Base-by-base conservation (phyloP, 352 stramenopile genomes). In the Phytopythium mirpurense region DNA sequence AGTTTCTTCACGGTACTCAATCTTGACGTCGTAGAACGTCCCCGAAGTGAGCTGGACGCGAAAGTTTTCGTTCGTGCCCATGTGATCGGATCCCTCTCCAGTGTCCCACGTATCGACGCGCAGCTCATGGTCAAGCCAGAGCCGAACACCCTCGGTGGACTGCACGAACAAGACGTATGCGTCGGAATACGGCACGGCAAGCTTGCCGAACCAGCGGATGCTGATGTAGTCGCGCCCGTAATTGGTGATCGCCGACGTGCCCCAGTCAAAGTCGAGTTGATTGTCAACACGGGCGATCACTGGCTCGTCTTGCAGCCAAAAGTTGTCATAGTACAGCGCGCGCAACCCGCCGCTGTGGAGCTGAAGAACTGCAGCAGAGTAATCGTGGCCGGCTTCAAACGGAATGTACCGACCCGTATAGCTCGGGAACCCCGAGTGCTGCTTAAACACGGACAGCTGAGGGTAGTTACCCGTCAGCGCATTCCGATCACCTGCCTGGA, bases 201-300 rank as follows among this genome's bases (percentile, higher is more conserved):
- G 65, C 66, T 99, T 99, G 50, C 96, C 96, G 54, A 84, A 91
- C 92, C 92, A 98, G 0, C 93, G 78, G 38, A 96, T 85, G 50
- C 91, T 98, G 15, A 98, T 90, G 60, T 98, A 98, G 56, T 99
- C 95, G 21, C 90, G 73, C 6, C 90, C 91, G 56, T 95, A 98
- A 27, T 83, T 74, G 4, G 95, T 98, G 49, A 99, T 92, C 26
- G 87, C 56, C 18, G 77, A 74, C n/a, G 83, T 84, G 12, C 93
- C 94, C 86, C 88, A 97, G 62, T 95, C 70, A 52, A 97, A 97
- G 16, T 85, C 61, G 26, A 98, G 66, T 27, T 71, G 72, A 14
- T 82, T 46, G 55, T 98, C 95, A 3, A 98, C 71, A 38, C 86
- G 67, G 16, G 83, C 65, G 23, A 98, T 74, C n/a, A 89, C 84